These are phyloP conservation scores for Umbelopsis sp. DNA, from an alignment of 371 early-diverging fungal genomes.

Conservation along the genomic window DNA sequence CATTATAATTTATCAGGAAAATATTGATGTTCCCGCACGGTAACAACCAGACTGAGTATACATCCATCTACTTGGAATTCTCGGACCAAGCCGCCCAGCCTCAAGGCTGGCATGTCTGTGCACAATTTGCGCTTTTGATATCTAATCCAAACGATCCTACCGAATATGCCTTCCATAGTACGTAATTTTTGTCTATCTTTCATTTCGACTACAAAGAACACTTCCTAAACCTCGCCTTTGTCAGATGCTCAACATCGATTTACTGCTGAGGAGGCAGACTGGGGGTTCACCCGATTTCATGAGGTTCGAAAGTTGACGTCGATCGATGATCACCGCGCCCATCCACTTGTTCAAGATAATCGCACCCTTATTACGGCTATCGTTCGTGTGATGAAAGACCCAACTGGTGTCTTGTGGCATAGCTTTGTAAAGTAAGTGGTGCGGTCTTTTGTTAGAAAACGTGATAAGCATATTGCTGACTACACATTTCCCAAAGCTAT, in stretches of 20 bases:
- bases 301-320: slow-evolving; percentile 59
- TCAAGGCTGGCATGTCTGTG: slow-evolving; percentile 86
- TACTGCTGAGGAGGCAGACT: slow-evolving; percentile 83
- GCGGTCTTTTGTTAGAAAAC: slow-evolving; percentile 8
- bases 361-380: slow-evolving; percentile 72
- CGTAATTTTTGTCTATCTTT: slow-evolving; percentile 21
- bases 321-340: slow-evolving; percentile 49
- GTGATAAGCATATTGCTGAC: no score
- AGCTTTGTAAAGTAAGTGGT: slow-evolving; percentile 75
- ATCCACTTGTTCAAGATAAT: slow-evolving; percentile 72
- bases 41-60: slow-evolving; percentile 70
- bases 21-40: slow-evolving; percentile 91
- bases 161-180: slow-evolving; percentile 66
- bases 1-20: slow-evolving; percentile 56
- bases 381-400: slow-evolving; percentile 83
- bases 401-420: slow-evolving; percentile 94
- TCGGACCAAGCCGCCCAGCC: slow-evolving; percentile 81
- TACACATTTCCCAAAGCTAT: slow-evolving; percentile 50
- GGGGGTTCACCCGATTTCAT: slow-evolving; percentile 91
- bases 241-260: slow-evolving; percentile 87
- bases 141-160: slow-evolving; percentile 80
- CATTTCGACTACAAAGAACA: not conserved
- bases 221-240: not conserved
- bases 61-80: slow-evolving; percentile 87
- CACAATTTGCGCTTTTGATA: slow-evolving; percentile 81